These are phyloP conservation scores for Orbilia brochopaga DNA, from an alignment of 2,329 filamentous ascomycete species.

Conservation along the genomic window DNA sequence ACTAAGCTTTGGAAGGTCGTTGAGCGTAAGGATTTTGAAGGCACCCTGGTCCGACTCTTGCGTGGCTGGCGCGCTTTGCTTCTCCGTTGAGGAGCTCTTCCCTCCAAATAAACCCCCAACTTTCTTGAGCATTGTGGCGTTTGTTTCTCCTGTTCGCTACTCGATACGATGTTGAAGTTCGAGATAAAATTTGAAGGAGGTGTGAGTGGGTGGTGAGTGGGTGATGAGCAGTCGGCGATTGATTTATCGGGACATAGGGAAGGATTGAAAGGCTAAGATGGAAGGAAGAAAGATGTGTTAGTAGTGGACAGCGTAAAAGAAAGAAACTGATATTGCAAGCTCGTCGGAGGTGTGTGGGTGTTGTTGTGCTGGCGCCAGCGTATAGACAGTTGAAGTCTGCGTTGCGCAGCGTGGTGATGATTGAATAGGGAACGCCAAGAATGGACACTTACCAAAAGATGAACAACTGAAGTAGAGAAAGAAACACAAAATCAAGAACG, in stretches of 20 bases:
- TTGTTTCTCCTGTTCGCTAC: slow-evolving; percentile 4
- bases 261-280: too few species aligned
- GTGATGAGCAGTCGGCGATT: slow-evolving; percentile 20
- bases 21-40: slow-evolving; percentile 32
- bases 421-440: neutral
- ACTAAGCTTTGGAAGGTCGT: slow-evolving; percentile 34
- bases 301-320: too few species aligned
- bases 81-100: slow-evolving; percentile 23
- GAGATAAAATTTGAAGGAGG: slow-evolving; percentile 7
- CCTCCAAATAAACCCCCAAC: slow-evolving; percentile 24
- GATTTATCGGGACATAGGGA: too few species aligned
- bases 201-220: slow-evolving; percentile 10
- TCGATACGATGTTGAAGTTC: neutral
- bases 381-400: too few species aligned
- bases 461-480: neutral
- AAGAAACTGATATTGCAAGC: too few species aligned
- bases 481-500: slow-evolving; percentile 2
- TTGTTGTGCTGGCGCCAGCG: too few species aligned
- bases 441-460: neutral
- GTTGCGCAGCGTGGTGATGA: slow-evolving; percentile 1
- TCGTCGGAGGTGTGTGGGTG: too few species aligned
- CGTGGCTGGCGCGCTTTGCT: slow-evolving; percentile 29
- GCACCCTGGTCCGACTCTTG: slow-evolving; percentile 24
- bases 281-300: too few species aligned
- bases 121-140: slow-evolving; percentile 39